Percentiles rank a stretch among this genome's conserved stretches.
phyloP scores from a whole-genome alignment of 2,329 filamentous ascomycete genomes.

The Blastomyces gilchristii region DNA sequence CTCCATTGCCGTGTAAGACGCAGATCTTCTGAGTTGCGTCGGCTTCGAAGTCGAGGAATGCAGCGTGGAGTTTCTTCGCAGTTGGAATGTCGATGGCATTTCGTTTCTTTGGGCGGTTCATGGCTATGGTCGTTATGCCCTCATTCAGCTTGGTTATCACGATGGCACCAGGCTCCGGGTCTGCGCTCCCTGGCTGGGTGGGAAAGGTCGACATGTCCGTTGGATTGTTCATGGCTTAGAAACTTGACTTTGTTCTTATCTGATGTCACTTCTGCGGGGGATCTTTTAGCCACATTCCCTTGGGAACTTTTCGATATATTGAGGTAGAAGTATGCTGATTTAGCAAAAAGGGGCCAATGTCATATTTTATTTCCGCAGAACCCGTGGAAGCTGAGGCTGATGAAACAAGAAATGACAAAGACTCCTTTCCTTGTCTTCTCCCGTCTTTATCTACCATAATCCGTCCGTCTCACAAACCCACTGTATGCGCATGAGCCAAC shows the following conservation, averaged over 20 bases:
- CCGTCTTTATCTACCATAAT: not conserved
- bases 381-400: not conserved
- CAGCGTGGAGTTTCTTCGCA: constrained; percentile 38
- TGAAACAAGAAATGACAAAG: not conserved
- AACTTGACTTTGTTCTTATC: not conserved
- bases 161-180: constrained; percentile 9
- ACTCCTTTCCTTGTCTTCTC: not conserved
- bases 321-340: not conserved
- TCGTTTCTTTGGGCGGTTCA: constrained; percentile 41
- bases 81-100: constrained; percentile 46
- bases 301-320: not conserved
- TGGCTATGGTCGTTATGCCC: constrained; percentile 47
- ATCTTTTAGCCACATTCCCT: not conserved
- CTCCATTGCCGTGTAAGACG: constrained; percentile 40
- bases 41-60: constrained; percentile 42
- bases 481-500: not conserved
- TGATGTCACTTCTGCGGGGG: not conserved
- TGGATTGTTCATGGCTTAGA: not conserved
- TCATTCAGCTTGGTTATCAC: constrained; percentile 15
- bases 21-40: constrained; percentile 44
- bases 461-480: not conserved
- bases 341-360: not conserved
- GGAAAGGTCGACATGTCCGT: not conserved
- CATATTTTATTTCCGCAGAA: not conserved
- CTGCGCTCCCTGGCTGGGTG: not conserved